Base-by-base conservation (phyloP, 768 basidiomycete species). In the Xerocomellus dryophilus region DNA sequence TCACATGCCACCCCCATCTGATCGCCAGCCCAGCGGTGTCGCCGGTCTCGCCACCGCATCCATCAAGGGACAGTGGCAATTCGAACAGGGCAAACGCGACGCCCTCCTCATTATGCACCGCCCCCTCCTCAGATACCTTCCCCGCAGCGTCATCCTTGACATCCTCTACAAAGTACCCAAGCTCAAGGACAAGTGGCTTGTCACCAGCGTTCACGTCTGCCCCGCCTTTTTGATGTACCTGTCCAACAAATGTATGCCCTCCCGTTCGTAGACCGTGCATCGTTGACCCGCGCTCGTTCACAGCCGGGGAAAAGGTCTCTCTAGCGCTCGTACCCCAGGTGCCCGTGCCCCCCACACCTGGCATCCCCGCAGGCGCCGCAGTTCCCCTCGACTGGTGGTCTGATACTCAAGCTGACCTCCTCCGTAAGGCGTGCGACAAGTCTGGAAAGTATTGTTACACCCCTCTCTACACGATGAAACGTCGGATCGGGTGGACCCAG, bases 21-120 rank as follows among this genome's bases (percentile, higher is more conserved):
- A 2, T 5, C 23, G 5, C 23, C n/a, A n/a, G 23, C 5, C 2
- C 23, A 23, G 23, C 2, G 42, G 35, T 31, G 0, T 69, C 15
- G 53, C 67, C 3, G 70, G 68, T 4, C n/a, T 74, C 36, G 71
- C 61, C 0, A 62, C 53, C 8, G 71, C 70, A 1, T 64, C 70
- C 18, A 27, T 75, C 55, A 68, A 70, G 36, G 72, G 66, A 4
- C 61, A 64, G 29, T 74, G 73, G 72, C 62, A 68, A 38, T 73
- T 73, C 49, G 61, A 65, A 10, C 48, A 18, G 17, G 66, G 68
- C 0, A 64, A 57, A 43, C 70, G 66, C 3, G 72, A 66, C 4
- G 73, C 73, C n/a, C 50, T 75, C 27, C 54, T 74, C 7, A 57
- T 73, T 57, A 74, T 74, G 70, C 57, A 57, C 36, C 50, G 32